A percentile compares a stretch with the other conserved stretches of the same genome.
Conservation (phyloP, 2,329 filamentous ascomycete genomes). For the Fusarium albosuccineum region DNA sequence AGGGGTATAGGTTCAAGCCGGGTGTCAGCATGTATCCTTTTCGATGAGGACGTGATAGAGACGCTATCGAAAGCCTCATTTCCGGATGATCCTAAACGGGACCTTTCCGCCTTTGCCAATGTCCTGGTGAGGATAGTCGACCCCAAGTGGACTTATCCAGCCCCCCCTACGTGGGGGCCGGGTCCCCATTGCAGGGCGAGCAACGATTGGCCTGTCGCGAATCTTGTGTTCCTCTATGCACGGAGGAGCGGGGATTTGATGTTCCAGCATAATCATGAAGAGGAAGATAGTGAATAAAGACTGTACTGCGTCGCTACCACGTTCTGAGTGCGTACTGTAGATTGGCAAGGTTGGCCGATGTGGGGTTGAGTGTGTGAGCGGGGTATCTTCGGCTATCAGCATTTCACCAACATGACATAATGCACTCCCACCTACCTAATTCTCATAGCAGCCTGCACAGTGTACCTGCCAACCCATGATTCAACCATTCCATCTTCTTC, state of each 20-base stretch:
- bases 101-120: not conserved
- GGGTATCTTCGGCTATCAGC: constrained; percentile 30
- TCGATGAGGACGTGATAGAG: constrained; percentile 13
- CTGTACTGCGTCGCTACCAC: too few species aligned
- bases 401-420: constrained; percentile 31
- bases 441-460: constrained; percentile 10
- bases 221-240: not conserved
- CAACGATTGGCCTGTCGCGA: constrained; percentile 1
- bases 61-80: constrained; percentile 10
- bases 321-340: too few species aligned
- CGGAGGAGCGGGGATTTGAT: too few species aligned
- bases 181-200: too few species aligned
- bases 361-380: not conserved
- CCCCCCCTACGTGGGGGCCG: constrained; percentile 16
- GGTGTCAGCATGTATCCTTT: constrained; percentile 17
- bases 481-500: not conserved
- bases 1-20: constrained; percentile 21
- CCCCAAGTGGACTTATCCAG: constrained; percentile 29
- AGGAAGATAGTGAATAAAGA: not conserved
- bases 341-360: not conserved
- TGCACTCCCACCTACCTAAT: constrained; percentile 20
- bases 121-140: constrained; percentile 18
- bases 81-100: constrained; percentile 8
- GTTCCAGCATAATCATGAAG: too few species aligned
- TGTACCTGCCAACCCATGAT: constrained; percentile 14